Conservation (phyloP, 306 rosid species). For the Arachis stenosperma region DNA sequence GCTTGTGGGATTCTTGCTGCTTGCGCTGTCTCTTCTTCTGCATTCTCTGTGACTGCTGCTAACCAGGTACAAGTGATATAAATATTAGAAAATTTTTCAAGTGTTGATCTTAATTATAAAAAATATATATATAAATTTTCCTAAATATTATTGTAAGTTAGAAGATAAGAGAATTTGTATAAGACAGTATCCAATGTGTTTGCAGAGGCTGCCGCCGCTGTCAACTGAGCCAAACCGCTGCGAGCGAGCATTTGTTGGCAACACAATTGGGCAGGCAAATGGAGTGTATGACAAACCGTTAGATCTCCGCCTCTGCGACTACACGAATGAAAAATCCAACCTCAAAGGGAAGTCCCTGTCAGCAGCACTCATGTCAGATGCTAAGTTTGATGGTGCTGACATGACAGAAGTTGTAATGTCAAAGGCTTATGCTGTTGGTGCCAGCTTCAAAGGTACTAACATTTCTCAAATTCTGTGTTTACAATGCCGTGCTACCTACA, state of each 20-base stretch:
- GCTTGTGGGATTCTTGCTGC: slow-evolving; percentile 89
- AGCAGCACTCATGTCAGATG: slow-evolving; percentile 95
- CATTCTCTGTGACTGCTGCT: slow-evolving; percentile 85
- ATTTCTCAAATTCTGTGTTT: slow-evolving; percentile 7
- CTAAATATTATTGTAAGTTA: no score
- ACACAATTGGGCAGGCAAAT: slow-evolving; percentile 94
- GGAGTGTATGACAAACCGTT: slow-evolving; percentile 94
- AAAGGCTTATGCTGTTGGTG: slow-evolving; percentile 89
- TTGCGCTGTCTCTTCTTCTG: slow-evolving; percentile 63
- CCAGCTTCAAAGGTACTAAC: slow-evolving; percentile 84
- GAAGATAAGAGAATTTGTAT: no score
- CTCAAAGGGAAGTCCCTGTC: slow-evolving; percentile 89
- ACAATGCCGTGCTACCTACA: not conserved
- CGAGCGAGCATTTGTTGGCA: slow-evolving; percentile 86
- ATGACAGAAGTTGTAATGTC: slow-evolving; percentile 97
- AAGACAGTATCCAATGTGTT: not conserved
- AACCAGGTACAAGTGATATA: slow-evolving; percentile 55
- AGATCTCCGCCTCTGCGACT: slow-evolving; percentile 92
- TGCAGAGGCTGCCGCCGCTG: slow-evolving; percentile 92
- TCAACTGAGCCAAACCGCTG: slow-evolving; percentile 89
- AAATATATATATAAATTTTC: no score
- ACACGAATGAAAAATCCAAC: slow-evolving; percentile 75
- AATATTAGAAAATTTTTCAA: not conserved
- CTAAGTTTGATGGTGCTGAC: slow-evolving; percentile 98
- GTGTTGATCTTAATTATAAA: no score